These are phyloP conservation scores for grape (Vitis vinifera) DNA, from an alignment of 164 flowering plant species.

Conservation along the genomic window ASM3070453v1 NC_081815.1:147001-147500, in stretches of 20 bases:
- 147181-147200: too few relatives aligned
- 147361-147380: conserved; percentile 89
- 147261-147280: conserved; percentile 98
- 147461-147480: conserved; percentile 94
- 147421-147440: conserved; percentile 96
- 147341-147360: conserved; percentile 94
- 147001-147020: neutral
- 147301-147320: conserved; percentile 96
- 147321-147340: conserved; percentile 99
- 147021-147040: neutral
- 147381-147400: conserved; percentile 99
- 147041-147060: too few relatives aligned
- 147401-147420: conserved; percentile 98
- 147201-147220: neutral
- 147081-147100: too few relatives aligned
- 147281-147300: conserved; percentile 92
- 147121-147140: too few relatives aligned
- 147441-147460: conserved; percentile 98
- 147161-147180: too few relatives aligned
- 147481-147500: conserved; percentile 1
- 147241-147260: conserved; percentile 94
- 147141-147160: too few relatives aligned
- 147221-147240: conserved; percentile 95
- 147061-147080: too few relatives aligned
- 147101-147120: too few relatives aligned